Evolutionary conservation across 192 early-diverging fungal genomes (phyloP), one percentile per base, ranked within the genome.

Genomic region (Diversispora eburnea): DNA sequence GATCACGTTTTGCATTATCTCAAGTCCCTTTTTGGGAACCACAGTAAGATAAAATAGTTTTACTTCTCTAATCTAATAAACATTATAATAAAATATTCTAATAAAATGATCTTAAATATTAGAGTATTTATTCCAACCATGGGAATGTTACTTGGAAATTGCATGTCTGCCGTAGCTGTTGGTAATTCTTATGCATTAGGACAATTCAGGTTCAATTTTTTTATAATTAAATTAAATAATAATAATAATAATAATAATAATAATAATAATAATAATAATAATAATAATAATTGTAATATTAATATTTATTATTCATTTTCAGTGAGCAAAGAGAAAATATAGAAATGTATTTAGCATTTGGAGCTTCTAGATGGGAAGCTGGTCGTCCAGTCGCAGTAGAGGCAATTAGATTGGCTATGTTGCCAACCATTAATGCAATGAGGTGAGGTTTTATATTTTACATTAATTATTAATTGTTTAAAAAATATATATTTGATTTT

Each of bases 61-160:
- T 33, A 33, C 25, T 33, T 33, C 25, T 33, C 25, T 33, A 33
- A 33, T 33, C 25, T 33, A 33, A 33, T 33, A 33, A 33, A 33
- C 2, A 33, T 33, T 33, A 0, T 33, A 33, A 33, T 33, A 33
- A 33, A 33, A 33, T 33, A 33, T 33, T 33, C 25, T 33, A n/a
- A n/a, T n/a, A n/a, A n/a, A n/a, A n/a, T n/a, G n/a, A n/a, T n/a
- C n/a, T n/a, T n/a, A 33, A 33, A 33, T 33, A 33, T 33, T 33
- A 33, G 25, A 33, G 87, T 90, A 76, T 96, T 93, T 68, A 92
- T 96, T 57, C 92, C 94, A n/a, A 93, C 90, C 0, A 80, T 96
- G 7, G 94, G 92, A 41, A 96, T 96, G 94, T 77, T 96, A 43
- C 85, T 94, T 15, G 93, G 92, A 43, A 94, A 92, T 75, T 81